Evolutionary conservation across 2,329 filamentous ascomycete genomes (phyloP).

Genomic region (Cordyceps militaris): DNA sequence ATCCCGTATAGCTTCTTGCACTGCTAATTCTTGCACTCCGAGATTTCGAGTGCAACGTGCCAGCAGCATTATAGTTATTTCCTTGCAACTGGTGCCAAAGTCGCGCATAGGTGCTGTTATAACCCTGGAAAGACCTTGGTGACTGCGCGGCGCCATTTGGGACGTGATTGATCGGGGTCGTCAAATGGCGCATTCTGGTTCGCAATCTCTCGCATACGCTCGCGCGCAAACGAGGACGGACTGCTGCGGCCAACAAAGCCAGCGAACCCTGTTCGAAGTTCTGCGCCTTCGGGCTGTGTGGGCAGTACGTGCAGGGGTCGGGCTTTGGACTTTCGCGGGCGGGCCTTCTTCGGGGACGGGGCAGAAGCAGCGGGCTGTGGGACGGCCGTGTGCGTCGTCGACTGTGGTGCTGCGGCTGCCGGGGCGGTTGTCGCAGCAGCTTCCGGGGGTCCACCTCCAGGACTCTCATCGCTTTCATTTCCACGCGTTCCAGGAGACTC

Average conservation of each 20-base stretch:
- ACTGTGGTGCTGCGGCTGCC: neutral
- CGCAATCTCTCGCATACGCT: slow-evolving; percentile 38
- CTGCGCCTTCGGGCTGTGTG: slow-evolving; percentile 31
- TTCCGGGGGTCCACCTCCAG: neutral
- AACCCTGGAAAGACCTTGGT: slow-evolving; percentile 38
- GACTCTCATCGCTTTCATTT: neutral
- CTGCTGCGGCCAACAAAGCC: slow-evolving; percentile 29
- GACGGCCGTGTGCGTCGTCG: neutral
- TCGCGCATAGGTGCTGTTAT: too few species aligned
- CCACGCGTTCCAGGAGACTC: neutral
- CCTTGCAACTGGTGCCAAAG: too few species aligned
- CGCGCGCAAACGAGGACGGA: slow-evolving; percentile 37
- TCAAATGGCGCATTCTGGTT: slow-evolving; percentile 36
- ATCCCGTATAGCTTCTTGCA: too few species aligned
- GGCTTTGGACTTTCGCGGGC: slow-evolving; percentile 15
- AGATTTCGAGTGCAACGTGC: too few species aligned
- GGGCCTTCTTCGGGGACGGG: slow-evolving; percentile 15
- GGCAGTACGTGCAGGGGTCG: slow-evolving; percentile 26
- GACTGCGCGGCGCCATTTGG: slow-evolving; percentile 35
- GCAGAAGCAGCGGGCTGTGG: neutral
- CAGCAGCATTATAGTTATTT: too few species aligned
- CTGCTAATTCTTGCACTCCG: too few species aligned
- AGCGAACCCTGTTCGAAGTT: slow-evolving; percentile 20
- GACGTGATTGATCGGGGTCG: slow-evolving; percentile 33
- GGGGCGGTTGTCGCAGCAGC: neutral